phyloP scores from a whole-genome alignment of 2,329 filamentous ascomycete species.

The Calonectria ilicicola region DNA sequence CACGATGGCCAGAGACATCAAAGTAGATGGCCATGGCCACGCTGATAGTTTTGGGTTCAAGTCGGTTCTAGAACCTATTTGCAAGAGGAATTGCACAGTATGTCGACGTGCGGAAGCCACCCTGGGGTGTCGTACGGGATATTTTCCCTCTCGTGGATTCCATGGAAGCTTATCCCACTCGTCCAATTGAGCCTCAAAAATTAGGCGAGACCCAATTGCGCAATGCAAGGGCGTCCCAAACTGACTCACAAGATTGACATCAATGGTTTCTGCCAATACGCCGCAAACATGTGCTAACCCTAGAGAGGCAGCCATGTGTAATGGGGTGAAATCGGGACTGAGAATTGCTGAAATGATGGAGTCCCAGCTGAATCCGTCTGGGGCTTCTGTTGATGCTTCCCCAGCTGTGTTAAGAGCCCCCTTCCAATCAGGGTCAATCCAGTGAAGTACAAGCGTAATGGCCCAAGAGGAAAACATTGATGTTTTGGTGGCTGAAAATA shows the following conservation, averaged over 20 bases:
- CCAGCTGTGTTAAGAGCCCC: neutral
- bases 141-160: neutral
- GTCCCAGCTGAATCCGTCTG: neutral
- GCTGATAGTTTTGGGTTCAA: neutral
- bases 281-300: neutral
- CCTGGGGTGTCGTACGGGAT: neutral
- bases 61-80: neutral
- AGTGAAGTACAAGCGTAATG: neutral
- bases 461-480: neutral
- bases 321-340: neutral
- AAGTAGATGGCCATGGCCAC: neutral
- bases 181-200: neutral
- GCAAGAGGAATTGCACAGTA: neutral
- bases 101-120: neutral
- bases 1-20: neutral
- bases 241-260: neutral
- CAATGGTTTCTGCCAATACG: neutral
- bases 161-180: neutral
- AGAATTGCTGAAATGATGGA: neutral
- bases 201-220: neutral
- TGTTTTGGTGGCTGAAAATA: neutral
- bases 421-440: neutral
- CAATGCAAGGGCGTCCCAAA: neutral
- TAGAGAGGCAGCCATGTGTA: neutral
- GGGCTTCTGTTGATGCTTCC: neutral